Conservation (phyloP, 1,284 basidiomycete species). For the Afroboletus lepidellus region DNA sequence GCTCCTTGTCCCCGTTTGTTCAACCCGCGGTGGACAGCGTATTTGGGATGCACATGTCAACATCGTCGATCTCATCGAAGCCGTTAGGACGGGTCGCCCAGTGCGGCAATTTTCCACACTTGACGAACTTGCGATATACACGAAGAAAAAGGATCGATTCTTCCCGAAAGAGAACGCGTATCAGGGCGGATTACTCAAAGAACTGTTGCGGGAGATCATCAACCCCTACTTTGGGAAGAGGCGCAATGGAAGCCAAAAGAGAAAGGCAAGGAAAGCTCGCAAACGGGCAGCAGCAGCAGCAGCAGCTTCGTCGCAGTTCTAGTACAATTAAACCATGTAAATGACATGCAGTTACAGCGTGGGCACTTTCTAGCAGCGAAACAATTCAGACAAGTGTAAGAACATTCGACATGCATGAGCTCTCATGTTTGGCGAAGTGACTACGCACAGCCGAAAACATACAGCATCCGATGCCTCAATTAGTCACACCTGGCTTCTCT, state of each 20-base stretch:
- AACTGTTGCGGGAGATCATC: slow-evolving; percentile 32
- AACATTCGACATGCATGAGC: neutral
- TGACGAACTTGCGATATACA: slow-evolving; percentile 37
- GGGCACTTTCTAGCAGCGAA: neutral
- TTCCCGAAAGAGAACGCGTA: slow-evolving; percentile 39
- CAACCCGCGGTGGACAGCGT: slow-evolving; percentile 16
- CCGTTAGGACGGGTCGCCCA: slow-evolving; percentile 4
- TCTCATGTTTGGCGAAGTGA: neutral
- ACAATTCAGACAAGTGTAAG: neutral
- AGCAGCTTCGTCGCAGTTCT: neutral
- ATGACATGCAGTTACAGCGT: neutral
- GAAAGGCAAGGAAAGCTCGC: slow-evolving; percentile 15
- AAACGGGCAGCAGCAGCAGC: slow-evolving; percentile 4
- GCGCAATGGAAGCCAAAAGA: slow-evolving; percentile 23
- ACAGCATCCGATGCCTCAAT: too few relatives aligned
- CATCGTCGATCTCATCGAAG: slow-evolving; percentile 38
- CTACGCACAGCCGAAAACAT: neutral
- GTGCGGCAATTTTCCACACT: slow-evolving; percentile 30
- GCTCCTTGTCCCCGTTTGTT: neutral
- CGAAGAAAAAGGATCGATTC: slow-evolving; percentile 28
- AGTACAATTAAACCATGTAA: slow-evolving; percentile 1
- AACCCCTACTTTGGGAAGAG: slow-evolving; percentile 18
- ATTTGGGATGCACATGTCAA: slow-evolving; percentile 37
- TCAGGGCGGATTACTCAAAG: slow-evolving; percentile 40
- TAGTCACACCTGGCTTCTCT: slow-evolving; percentile 37